Base-by-base conservation (phyloP, 2,329 filamentous ascomycete species). In the Aspergillus aculeatus region DNA sequence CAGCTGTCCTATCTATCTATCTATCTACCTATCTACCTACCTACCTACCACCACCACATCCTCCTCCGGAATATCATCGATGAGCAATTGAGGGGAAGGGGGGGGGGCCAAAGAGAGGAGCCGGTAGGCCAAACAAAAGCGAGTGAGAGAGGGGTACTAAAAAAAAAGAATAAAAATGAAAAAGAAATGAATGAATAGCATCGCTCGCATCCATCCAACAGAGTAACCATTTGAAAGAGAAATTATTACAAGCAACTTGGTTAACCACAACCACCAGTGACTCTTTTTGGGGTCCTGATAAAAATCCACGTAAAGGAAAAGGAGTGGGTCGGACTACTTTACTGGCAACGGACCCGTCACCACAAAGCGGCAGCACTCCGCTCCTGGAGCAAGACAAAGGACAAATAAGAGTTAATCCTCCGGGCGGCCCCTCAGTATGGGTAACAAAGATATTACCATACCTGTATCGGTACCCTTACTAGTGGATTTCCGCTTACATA, bases 351-450 rank as follows among this genome's bases (percentile, higher is more conserved):
- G 66, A 64, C 56, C 65, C 62, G 57, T 67, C 66, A 66, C 66
- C 64, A 66, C 61, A 64, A 66, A 68, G 60, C 66, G 64, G 62
- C 64, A 63, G 58, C 63, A 54, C 63, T 62, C 60, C 58, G 63
- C 60, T 62, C 60, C 53, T 52, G 55, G 57, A 55, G 53, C 41
- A 50, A 35, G 50, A 56, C 54, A 61, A 54, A 57, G 54, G 57
- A 56, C 63, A 52, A 67, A 65, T 65, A 47, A 63, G 38, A 64
- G 48, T 53, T 52, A 57, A 61, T 64, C 47, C 48, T 61, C 57
- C 62, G 51, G 59, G 58, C 49, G 49, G 57, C 61, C 60, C 59
- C 56, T 50, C 32, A 35, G 12, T 35, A 16, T 35, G 32, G 57
- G 54, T 62, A 56, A 61, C 47, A 47, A 49, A 19, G 21, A 31